A percentile compares a stretch with the other conserved stretches of the same genome.
Conservation (phyloP, 73 alveolate genomes). For the Paramecium pentaurelia region DNA sequence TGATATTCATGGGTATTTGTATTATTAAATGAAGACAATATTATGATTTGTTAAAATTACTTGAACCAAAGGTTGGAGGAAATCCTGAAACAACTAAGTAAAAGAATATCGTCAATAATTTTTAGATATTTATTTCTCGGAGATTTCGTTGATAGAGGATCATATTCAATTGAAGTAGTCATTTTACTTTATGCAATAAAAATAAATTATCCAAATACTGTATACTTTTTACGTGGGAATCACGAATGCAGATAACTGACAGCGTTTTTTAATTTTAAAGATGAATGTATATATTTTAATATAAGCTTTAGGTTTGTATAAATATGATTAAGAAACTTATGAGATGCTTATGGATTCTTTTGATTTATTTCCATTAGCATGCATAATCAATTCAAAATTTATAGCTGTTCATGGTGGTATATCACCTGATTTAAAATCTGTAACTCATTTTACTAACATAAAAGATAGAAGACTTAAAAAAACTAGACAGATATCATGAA, state of each 20-base stretch:
- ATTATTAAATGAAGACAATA: constrained; percentile 60
- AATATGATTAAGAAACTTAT: constrained; percentile 77
- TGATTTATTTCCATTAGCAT: constrained; percentile 78
- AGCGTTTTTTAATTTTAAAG: constrained; percentile 83
- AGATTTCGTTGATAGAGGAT: constrained; percentile 95
- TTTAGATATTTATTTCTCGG: constrained; percentile 89
- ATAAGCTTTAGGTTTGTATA: constrained; percentile 8
- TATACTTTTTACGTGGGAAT: constrained; percentile 85
- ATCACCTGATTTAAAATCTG: constrained; percentile 77
- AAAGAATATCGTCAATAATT: not conserved
- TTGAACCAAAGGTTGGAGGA: constrained; percentile 87
- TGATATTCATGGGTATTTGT: constrained; percentile 89
- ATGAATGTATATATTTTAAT: constrained; percentile 59
- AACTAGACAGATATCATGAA: constrained; percentile 71
- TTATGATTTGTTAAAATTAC: constrained; percentile 88
- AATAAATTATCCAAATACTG: constrained; percentile 79
- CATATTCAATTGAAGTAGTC: constrained; percentile 87
- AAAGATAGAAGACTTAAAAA: constrained; percentile 75
- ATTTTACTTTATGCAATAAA: constrained; percentile 80
- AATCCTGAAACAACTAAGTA: constrained; percentile 84
- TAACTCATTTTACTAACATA: not conserved
- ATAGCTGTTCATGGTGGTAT: constrained; percentile 86
- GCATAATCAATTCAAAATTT: constrained; percentile 74
- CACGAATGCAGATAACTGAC: constrained; percentile 94
- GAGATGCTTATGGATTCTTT: constrained; percentile 78